phyloP scores from a whole-genome alignment of 2,329 filamentous ascomycete genomes.

The Colletotrichum tropicicola region DNA sequence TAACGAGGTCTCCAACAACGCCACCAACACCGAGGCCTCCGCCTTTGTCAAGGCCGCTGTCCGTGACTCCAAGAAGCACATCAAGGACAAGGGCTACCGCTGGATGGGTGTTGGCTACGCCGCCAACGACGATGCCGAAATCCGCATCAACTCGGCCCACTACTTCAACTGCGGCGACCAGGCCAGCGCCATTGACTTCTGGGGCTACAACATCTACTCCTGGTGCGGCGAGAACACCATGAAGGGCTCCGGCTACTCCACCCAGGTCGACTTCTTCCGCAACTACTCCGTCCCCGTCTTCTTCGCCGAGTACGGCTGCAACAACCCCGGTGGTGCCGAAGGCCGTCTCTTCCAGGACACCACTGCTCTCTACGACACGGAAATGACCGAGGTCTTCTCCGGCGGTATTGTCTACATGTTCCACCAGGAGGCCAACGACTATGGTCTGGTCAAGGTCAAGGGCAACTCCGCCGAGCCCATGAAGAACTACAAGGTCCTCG shows the following conservation, averaged over 20 bases:
- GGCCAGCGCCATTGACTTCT: constrained; percentile 84
- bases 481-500: constrained; percentile 78
- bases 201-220: constrained; percentile 99
- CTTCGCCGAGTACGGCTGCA: constrained; percentile 99
- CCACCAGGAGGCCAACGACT: constrained; percentile 90
- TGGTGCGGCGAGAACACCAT: constrained; percentile 93
- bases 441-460: constrained; percentile 75
- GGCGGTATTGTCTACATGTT: constrained; percentile 99
- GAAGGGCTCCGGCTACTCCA: constrained; percentile 79
- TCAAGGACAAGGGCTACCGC: constrained; percentile 81
- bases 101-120: constrained; percentile 92
- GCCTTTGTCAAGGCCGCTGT: constrained; percentile 98
- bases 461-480: constrained; percentile 70
- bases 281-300: constrained; percentile 94
- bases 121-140: constrained; percentile 88
- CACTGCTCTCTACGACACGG: constrained; percentile 75
- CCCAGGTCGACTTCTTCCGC: constrained; percentile 85
- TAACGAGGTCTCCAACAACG: constrained; percentile 93
- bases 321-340: constrained; percentile 65
- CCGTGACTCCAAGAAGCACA: constrained; percentile 94
- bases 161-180: constrained; percentile 93
- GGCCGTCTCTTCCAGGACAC: constrained; percentile 89
- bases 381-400: constrained; percentile 90
- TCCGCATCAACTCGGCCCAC: constrained; percentile 82
- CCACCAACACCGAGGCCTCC: constrained; percentile 88